Evolutionary conservation across 139 green algal genomes (phyloP), one percentile per base, ranked within the genome.

Genomic region (Eudorina sp.): DNA sequence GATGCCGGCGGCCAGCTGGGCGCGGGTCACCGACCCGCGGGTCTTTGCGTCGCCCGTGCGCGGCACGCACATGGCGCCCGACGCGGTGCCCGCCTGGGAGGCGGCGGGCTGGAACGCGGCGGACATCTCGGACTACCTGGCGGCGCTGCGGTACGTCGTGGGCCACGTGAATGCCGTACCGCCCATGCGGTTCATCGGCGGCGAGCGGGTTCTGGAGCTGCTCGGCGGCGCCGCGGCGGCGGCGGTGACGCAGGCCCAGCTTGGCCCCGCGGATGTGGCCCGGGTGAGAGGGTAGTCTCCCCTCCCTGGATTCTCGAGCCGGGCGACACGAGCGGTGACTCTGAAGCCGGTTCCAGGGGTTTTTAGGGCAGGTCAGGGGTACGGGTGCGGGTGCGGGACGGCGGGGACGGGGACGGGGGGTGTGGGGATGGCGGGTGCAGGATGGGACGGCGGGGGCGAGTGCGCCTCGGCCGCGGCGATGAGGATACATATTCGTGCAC

Each of bases 111-210:
- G 76, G 76, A 51, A 84, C 53, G 8, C 76, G 2, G 53, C 34
- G 14, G 76, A 84, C 76, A 53, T 55, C 36, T 51, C 76, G 23
- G 76, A 53, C 4, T 84, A 70, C 23, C 76, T 84, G 76, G 36
- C 21, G 21, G 53, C 53, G 23, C 53, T 84, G 53, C 36, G 53
- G 21, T 8, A 27, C 53, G 53, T 9, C 4, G 0, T 70, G 76
- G 36, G 0, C 6, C 76, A 84, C 53, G 53, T 36, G 34, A 84
- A 84, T 41, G 76, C 76, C 2, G 76, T 84, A 45, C 53, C 76
- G 53, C 53, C 76, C 5, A 5, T 38, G 53, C 19, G 76, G 1
- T 84, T 84, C 76, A 34, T 72, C 53, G 53, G 53, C 21, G 76
- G 45, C 3, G 76, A 84, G 76, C 36, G 7, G 34, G 0, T 84